These are phyloP conservation scores for Aspergillus sclerotioniger DNA, from an alignment of 495 filamentous ascomycete species.

Conservation along the genomic window DNA sequence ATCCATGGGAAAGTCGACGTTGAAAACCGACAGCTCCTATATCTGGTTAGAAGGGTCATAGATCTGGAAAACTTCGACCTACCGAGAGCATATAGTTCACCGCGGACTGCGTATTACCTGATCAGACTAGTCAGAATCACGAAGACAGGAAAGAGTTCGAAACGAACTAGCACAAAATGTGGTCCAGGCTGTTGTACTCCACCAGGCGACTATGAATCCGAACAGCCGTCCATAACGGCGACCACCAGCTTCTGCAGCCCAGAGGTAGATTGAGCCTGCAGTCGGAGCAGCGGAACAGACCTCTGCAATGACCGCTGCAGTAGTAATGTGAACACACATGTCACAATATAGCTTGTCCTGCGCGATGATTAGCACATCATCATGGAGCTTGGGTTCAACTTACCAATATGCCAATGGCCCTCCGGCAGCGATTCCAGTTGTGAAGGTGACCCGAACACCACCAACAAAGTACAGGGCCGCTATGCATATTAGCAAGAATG, in stretches of 20 bases:
- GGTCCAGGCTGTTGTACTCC: constrained; percentile 60
- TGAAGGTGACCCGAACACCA: neutral
- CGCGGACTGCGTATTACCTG: constrained; percentile 48
- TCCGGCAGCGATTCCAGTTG: neutral
- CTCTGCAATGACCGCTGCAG: constrained; percentile 55
- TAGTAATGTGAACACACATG: constrained; percentile 57
- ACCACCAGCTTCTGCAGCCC: constrained; percentile 56
- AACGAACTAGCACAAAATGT: constrained; percentile 48
- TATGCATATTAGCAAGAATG: too few relatives aligned
- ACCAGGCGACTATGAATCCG: constrained; percentile 58
- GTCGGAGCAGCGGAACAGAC: constrained; percentile 56
- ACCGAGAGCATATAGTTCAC: constrained; percentile 56
- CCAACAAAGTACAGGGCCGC: constrained; percentile 1
- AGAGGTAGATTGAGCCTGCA: constrained; percentile 56
- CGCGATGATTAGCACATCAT: too few relatives aligned
- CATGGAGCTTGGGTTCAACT: neutral
- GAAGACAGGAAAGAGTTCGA: too few relatives aligned
- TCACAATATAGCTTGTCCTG: constrained; percentile 56
- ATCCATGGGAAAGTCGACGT: constrained; percentile 49
- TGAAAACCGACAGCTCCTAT: constrained; percentile 54
- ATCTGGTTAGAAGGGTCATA: neutral
- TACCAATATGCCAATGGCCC: constrained; percentile 1
- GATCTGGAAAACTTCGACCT: constrained; percentile 6
- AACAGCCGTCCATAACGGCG: constrained; percentile 50
- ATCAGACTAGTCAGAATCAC: too few relatives aligned